Evolutionary conservation across 805 yeast genomes (phyloP).

Genomic region (Saturnispora halmiae): DNA sequence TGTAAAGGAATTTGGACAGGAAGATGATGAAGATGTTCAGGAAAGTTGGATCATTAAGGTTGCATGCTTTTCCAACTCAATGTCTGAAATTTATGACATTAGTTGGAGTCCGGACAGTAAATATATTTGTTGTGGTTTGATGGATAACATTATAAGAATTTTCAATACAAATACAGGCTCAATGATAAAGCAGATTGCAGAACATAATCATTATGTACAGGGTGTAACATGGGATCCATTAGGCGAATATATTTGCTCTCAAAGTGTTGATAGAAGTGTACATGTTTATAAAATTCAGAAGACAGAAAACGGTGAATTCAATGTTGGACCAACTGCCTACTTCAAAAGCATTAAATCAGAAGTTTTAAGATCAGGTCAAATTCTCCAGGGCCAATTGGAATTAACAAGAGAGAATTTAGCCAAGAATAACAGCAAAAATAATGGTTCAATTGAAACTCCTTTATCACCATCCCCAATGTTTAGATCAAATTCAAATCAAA

Average conservation of each 20-base stretch:
- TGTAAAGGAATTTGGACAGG: conserved; percentile 52
- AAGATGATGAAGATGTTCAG: conserved; percentile 37
- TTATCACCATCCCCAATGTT: conserved; percentile 1
- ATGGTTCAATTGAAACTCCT: not conserved
- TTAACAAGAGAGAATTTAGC: conserved; percentile 12
- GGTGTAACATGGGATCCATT: conserved; percentile 95
- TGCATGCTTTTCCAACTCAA: conserved; percentile 43
- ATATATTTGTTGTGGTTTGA: conserved; percentile 77
- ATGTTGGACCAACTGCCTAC: conserved; percentile 33
- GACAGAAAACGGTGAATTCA: conserved; percentile 22
- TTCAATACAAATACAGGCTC: conserved; percentile 51
- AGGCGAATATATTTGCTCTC: conserved; percentile 70
- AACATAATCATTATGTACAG: conserved; percentile 86
- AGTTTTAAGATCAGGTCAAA: conserved; percentile 31
- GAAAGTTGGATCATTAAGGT: conserved; percentile 70
- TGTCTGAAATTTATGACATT: conserved; percentile 80
- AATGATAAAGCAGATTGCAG: conserved; percentile 50
- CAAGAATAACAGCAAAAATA: conserved; percentile 1
- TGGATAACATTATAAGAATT: conserved; percentile 77
- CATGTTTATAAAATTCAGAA: conserved; percentile 47
- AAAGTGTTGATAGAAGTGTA: conserved; percentile 81
- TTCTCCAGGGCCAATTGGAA: not conserved
- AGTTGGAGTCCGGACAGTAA: conserved; percentile 86
- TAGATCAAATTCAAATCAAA: not conserved
- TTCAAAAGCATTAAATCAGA: conserved; percentile 51